A percentile compares a stretch with the other conserved stretches of the same genome.
These are phyloP conservation scores for Schizonepeta tenuifolia DNA, from an alignment of 257 asterid species.

Conservation along the genomic window DNA sequence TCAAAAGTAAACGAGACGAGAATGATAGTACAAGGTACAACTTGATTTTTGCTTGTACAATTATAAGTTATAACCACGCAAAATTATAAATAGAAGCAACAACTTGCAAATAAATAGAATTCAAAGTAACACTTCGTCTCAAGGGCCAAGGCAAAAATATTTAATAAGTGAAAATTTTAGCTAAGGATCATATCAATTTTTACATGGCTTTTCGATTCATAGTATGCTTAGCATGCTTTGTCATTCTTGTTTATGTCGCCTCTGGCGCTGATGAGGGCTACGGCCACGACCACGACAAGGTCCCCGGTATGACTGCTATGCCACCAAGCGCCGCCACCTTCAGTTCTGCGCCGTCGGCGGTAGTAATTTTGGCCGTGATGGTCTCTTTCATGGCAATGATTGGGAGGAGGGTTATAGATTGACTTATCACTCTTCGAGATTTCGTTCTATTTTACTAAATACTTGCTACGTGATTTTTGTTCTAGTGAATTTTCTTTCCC, in stretches of 20 bases:
- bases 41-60: slow-evolving; percentile 30
- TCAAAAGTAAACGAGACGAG: slow-evolving; percentile 16
- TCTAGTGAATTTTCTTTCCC: neutral
- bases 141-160: slow-evolving; percentile 15
- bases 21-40: slow-evolving; percentile 42
- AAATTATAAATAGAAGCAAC: neutral
- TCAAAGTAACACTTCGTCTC: neutral
- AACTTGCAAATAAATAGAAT: slow-evolving; percentile 23
- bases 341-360: slow-evolving; percentile 36
- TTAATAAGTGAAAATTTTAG: neutral
- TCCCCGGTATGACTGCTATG: slow-evolving; percentile 33
- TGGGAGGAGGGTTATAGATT: slow-evolving; percentile 41
- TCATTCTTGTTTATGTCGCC: slow-evolving; percentile 25
- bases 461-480: neutral
- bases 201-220: slow-evolving; percentile 35
- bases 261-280: slow-evolving; percentile 38
- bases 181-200: neutral
- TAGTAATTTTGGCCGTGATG: slow-evolving; percentile 37
- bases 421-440: neutral
- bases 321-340: slow-evolving; percentile 30
- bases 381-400: slow-evolving; percentile 41
- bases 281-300: slow-evolving; percentile 40
- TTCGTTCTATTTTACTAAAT: neutral
- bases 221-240: slow-evolving; percentile 30
- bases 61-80: neutral